Conservation (phyloP, 148 eudicot species). For the Rhododendron ferrugineum region DNA sequence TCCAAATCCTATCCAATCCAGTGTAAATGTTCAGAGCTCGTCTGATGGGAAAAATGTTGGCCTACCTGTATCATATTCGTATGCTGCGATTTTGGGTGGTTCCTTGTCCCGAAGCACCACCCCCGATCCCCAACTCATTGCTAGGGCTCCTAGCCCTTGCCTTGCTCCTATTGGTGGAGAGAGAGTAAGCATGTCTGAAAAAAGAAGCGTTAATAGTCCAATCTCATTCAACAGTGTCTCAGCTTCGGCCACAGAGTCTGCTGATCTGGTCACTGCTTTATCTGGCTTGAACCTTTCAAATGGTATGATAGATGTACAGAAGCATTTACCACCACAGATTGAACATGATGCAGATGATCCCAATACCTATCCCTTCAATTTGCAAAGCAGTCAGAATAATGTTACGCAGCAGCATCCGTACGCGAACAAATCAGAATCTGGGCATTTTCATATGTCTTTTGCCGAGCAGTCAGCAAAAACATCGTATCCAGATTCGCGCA, state of each 20-base stretch:
- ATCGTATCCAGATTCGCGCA: conserved; percentile 23
- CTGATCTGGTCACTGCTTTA: conserved; percentile 46
- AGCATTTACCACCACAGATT: conserved; percentile 31
- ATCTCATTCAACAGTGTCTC: conserved; percentile 32
- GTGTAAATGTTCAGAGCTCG: conserved; percentile 28
- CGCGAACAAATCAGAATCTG: conserved; percentile 46
- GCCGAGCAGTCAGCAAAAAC: conserved; percentile 25
- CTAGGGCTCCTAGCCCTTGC: conserved; percentile 67
- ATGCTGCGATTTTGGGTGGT: conserved; percentile 61
- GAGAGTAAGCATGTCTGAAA: conserved; percentile 41
- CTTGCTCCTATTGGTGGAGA: conserved; percentile 57
- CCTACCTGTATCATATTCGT: conserved; percentile 41
- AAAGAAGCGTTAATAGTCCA: conserved; percentile 38
- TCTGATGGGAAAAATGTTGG: conserved; percentile 29
- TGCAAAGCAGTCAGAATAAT: conserved; percentile 47
- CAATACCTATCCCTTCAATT: conserved; percentile 25
- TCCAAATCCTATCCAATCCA: conserved; percentile 28
- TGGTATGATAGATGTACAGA: conserved; percentile 38
- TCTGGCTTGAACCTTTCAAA: conserved; percentile 53
- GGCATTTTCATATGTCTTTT: conserved; percentile 39
- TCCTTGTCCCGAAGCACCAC: conserved; percentile 65
- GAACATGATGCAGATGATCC: conserved; percentile 40
- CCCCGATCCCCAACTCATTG: conserved; percentile 65
- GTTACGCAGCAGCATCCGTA: conserved; percentile 40
- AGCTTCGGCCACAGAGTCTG: conserved; percentile 25